phyloP scores from a whole-genome alignment of 768 basidiomycete species.

The Podaxis pistillaris region DNA sequence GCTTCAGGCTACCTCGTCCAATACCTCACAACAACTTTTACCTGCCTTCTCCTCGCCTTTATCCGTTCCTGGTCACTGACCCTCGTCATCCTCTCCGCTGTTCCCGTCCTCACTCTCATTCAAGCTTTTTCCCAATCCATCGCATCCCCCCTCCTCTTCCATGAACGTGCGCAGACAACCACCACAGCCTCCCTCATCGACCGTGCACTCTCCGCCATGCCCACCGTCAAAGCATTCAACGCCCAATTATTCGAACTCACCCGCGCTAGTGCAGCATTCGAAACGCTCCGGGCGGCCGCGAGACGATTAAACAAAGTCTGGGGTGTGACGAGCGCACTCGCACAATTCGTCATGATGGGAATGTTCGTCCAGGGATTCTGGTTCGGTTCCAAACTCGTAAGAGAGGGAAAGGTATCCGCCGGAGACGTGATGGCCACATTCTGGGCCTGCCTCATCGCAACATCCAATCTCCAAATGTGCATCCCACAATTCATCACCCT shows the following conservation, averaged over 20 bases:
- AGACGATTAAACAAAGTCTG: slow-evolving; percentile 64
- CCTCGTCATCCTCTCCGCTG: slow-evolving; percentile 86
- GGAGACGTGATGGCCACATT: slow-evolving; percentile 96
- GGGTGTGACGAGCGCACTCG: slow-evolving; percentile 65
- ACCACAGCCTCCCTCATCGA: slow-evolving; percentile 79
- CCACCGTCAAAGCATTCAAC: slow-evolving; percentile 94
- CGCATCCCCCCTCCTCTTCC: slow-evolving; percentile 62
- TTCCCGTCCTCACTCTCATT: slow-evolving; percentile 78
- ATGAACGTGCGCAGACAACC: slow-evolving; percentile 66
- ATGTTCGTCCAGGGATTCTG: slow-evolving; percentile 99
- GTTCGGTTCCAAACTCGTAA: slow-evolving; percentile 90
- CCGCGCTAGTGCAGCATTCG: slow-evolving; percentile 42
- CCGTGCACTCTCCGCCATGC: slow-evolving; percentile 70
- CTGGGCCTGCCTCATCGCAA: slow-evolving; percentile 94
- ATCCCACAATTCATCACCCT: slow-evolving; percentile 79
- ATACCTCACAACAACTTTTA: slow-evolving; percentile 74
- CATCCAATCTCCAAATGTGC: slow-evolving; percentile 82
- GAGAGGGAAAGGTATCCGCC: slow-evolving; percentile 61
- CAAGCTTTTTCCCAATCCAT: slow-evolving; percentile 73
- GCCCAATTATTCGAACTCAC: slow-evolving; percentile 54
- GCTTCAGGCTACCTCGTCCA: slow-evolving; percentile 78
- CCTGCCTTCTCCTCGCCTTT: slow-evolving; percentile 83
- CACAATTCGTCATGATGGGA: slow-evolving; percentile 80
- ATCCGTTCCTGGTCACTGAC: slow-evolving; percentile 78
- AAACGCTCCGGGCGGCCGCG: slow-evolving; percentile 44